Evolutionary conservation across 2,329 filamentous ascomycete genomes (phyloP).

Genomic region (Ophiostoma novo-ulmi): DNA sequence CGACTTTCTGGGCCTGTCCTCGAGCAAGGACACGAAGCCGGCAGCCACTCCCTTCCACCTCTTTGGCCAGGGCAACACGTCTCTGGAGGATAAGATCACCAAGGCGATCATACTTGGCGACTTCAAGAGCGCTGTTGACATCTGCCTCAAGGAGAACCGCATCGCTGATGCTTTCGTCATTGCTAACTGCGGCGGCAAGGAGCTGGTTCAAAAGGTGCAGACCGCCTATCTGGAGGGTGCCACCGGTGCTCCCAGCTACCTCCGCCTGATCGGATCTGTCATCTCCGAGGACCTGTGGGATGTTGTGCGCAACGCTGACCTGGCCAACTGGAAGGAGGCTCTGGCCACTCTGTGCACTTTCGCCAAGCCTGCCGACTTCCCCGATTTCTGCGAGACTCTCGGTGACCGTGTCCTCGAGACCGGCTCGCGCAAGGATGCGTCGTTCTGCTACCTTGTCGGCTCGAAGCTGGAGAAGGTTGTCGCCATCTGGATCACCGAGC

Average conservation of each 20-base stretch:
- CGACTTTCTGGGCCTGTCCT: conserved; percentile 78
- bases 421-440: conserved; percentile 79
- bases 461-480: conserved; percentile 98
- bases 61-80: conserved; percentile 75
- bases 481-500: conserved; percentile 84
- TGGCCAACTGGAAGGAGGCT: conserved; percentile 92
- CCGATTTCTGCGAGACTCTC: conserved; percentile 89
- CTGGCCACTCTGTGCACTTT: conserved; percentile 96
- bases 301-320: conserved; percentile 90
- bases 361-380: conserved; percentile 83
- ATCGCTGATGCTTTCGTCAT: conserved; percentile 97
- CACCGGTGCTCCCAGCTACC: conserved; percentile 78
- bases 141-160: conserved; percentile 81
- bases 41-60: conserved; percentile 67
- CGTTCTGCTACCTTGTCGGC: conserved; percentile 92
- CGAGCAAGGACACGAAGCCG: conserved; percentile 62
- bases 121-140: conserved; percentile 82
- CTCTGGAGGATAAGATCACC: conserved; percentile 81
- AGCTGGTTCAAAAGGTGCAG: conserved; percentile 90
- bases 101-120: conserved; percentile 82
- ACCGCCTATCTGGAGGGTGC: conserved; percentile 82
- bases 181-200: conserved; percentile 90
- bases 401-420: conserved; percentile 82
- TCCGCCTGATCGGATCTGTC: conserved; percentile 83
- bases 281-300: conserved; percentile 98